Evolutionary conservation across 495 filamentous ascomycete species (phyloP), one percentile per base, ranked within the genome.

Genomic region (Aspergillus ostianus): DNA sequence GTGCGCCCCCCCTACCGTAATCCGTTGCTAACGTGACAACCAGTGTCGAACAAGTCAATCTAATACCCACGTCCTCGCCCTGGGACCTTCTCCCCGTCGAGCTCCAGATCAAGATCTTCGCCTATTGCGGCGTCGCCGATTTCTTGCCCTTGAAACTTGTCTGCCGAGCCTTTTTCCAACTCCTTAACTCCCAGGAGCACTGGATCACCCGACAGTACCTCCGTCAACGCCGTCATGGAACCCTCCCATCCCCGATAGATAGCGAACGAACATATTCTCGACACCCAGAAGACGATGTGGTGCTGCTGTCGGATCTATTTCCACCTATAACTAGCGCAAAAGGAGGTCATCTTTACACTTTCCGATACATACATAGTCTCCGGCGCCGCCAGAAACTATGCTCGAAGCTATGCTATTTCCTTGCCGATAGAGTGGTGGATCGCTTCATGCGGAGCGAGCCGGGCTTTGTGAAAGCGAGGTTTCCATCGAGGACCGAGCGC

Each of bases 271-370:
- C 60, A 47, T 77, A 78, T 66, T 77, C 77, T n/a, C 68, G 75
- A 29, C 74, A 73, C 47, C 76, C 77, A 4, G 70, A 73, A 55
- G 77, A 80, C 57, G 77, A 80, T 67, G 76, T 75, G 15, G 72
- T 80, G 15, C 71, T 80, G 36, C 64, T 80, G 27, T 80, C 77
- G 48, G 77, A 80, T 62, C 64, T 80, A 17, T 80, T 80, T 53
- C 76, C 71, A 9, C 77, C 77, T 0, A 64, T 70, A 6, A 77
- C 74, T 44, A 80, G 77, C 52, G 77, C 75, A 18, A 73, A 72
- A 36, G 77, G 77, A 8, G 77, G 77, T 13, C 69, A 77, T 57
- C 64, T 80, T 17, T 80, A 80, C 56, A 80, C 76, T 1, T 80
- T 76, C 51, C 67, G 71, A 62, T 80, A 80, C 63, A 52, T 78